Conservation (phyloP, 768 basidiomycete species). For the Suillus decipiens region DNA sequence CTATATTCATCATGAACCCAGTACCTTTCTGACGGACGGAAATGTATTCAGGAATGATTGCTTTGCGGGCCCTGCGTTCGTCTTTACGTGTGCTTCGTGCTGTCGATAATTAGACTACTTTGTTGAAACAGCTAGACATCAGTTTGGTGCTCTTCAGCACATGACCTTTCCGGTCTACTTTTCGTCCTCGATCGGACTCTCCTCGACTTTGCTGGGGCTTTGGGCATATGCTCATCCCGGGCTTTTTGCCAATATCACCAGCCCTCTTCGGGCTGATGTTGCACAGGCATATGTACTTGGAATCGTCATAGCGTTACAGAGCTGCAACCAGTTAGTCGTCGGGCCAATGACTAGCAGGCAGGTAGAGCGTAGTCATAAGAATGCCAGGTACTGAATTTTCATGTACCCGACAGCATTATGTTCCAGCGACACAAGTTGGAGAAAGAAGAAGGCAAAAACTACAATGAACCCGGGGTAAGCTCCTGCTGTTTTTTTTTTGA, state of each 20-base stretch:
- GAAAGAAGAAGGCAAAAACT: conserved; percentile 69
- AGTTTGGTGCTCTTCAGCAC: conserved; percentile 75
- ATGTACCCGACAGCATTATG: conserved; percentile 56
- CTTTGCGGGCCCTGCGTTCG: conserved; percentile 60
- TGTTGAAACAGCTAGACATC: conserved; percentile 55
- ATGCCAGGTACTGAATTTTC: conserved; percentile 3
- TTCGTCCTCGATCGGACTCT: conserved; percentile 53
- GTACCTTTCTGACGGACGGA: neutral
- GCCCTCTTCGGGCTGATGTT: conserved; percentile 58
- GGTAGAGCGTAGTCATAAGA: conserved; percentile 22
- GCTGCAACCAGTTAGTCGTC: conserved; percentile 65
- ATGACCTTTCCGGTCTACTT: conserved; percentile 79
- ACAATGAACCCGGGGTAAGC: conserved; percentile 66
- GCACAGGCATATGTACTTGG: conserved; percentile 63
- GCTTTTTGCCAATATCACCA: conserved; percentile 48
- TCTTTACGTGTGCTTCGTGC: conserved; percentile 10
- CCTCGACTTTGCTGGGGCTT: conserved; percentile 53
- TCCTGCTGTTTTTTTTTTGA: conserved; percentile 11
- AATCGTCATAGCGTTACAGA: conserved; percentile 48
- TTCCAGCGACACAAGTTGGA: conserved; percentile 71
- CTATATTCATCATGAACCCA: neutral
- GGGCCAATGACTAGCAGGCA: conserved; percentile 74
- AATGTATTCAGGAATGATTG: conserved; percentile 51
- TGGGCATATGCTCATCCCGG: conserved; percentile 63
- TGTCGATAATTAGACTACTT: neutral